These are phyloP conservation scores for Amanita molliuscula DNA, from an alignment of 768 basidiomycete genomes.

Conservation along the genomic window DNA sequence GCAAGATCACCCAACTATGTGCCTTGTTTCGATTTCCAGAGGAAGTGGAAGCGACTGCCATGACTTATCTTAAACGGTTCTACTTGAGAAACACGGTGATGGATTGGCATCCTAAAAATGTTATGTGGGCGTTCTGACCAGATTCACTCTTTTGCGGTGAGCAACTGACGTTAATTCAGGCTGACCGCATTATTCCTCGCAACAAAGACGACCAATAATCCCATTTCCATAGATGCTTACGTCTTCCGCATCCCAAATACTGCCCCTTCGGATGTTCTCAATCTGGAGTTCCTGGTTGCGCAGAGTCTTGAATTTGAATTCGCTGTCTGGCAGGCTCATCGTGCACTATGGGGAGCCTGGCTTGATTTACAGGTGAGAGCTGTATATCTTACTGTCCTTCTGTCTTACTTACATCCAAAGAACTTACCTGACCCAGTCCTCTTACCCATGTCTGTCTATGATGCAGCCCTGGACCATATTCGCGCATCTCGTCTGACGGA, in stretches of 20 bases:
- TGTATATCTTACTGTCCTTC: background rate
- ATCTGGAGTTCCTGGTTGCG: slow-evolving; percentile 91
- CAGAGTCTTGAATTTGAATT: slow-evolving; percentile 95
- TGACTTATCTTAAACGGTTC: slow-evolving; percentile 90
- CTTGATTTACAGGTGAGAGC: slow-evolving; percentile 73
- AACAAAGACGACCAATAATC: slow-evolving; percentile 94
- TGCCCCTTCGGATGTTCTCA: slow-evolving; percentile 73
- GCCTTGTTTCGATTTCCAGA: slow-evolving; percentile 82
- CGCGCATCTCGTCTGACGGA: slow-evolving; percentile 83
- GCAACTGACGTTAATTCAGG: slow-evolving; percentile 34
- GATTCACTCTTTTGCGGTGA: background rate
- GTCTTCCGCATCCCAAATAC: slow-evolving; percentile 78
- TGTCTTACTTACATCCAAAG: slow-evolving; percentile 1
- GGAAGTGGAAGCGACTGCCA: slow-evolving; percentile 87
- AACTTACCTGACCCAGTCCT: background rate
- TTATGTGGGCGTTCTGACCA: slow-evolving; percentile 58
- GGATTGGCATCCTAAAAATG: slow-evolving; percentile 99
- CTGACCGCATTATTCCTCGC: slow-evolving; percentile 91
- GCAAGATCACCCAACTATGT: slow-evolving; percentile 79
- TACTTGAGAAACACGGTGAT: slow-evolving; percentile 97
- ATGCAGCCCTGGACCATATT: slow-evolving; percentile 54
- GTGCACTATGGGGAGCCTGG: slow-evolving; percentile 82
- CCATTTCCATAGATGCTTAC: slow-evolving; percentile 81
- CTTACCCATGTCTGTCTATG: slow-evolving; percentile 32
- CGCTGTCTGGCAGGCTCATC: slow-evolving; percentile 83